Conservation (phyloP, 129 eudicot species). For the Helianthus tuberosus region DNA sequence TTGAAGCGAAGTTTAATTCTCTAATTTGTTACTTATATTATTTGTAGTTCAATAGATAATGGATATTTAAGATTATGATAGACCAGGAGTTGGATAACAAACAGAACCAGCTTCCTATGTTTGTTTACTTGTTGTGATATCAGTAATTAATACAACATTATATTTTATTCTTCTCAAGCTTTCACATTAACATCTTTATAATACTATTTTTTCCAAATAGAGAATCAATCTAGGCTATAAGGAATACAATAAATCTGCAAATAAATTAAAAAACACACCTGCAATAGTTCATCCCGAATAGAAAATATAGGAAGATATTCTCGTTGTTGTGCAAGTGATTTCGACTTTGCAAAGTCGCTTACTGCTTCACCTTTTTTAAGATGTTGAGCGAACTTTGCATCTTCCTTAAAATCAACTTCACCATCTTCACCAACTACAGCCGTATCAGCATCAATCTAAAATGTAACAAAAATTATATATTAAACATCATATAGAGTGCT, state of each 20-base stretch:
- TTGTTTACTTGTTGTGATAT: background rate
- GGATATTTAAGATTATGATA: background rate
- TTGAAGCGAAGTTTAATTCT: background rate
- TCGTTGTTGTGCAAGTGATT: too few species aligned
- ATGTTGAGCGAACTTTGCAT: too few species aligned
- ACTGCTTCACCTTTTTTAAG: too few species aligned
- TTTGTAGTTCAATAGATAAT: too few species aligned
- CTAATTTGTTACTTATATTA: background rate
- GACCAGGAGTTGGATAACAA: background rate
- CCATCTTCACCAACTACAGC: too few species aligned
- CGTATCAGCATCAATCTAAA: background rate
- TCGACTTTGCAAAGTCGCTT: too few species aligned
- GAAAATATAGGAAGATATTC: too few species aligned
- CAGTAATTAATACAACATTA: background rate
- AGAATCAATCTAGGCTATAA: background rate
- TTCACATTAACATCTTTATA: background rate
- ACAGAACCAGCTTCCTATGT: background rate
- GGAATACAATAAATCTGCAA: background rate
- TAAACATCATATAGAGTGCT: background rate
- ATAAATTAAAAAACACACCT: conserved; percentile 33
- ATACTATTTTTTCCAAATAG: background rate
- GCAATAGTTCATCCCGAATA: too few species aligned
- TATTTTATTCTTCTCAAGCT: background rate
- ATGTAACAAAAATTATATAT: background rate
- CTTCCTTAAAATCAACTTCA: too few species aligned